These are phyloP conservation scores for Ustilago nuda DNA, from an alignment of 1,284 basidiomycete genomes.

Conservation along the genomic window DNA sequence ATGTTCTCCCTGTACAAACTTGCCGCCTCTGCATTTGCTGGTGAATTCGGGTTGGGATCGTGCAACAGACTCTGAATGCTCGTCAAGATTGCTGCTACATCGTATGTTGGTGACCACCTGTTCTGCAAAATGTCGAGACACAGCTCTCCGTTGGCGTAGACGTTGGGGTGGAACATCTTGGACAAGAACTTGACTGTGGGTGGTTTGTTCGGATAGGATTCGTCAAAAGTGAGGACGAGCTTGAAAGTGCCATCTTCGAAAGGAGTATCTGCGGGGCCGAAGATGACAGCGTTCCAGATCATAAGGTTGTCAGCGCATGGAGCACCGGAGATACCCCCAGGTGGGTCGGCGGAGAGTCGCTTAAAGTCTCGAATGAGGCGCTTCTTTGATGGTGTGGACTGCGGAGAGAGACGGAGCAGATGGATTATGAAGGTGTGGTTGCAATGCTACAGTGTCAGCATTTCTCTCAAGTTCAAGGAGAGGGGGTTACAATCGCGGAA, in stretches of 20 bases:
- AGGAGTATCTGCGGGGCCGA: conserved; percentile 96
- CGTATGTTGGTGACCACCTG: conserved; percentile 97
- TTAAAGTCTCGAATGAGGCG: conserved; percentile 76
- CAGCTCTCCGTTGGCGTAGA: conserved; percentile 96
- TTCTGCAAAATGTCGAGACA: conserved; percentile 98
- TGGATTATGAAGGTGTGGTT: too few species aligned
- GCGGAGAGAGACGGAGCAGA: background rate
- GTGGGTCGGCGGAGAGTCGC: conserved; percentile 90
- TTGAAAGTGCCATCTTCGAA: conserved; percentile 99
- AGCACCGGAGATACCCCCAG: conserved; percentile 93
- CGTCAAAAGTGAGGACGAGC: conserved; percentile 92
- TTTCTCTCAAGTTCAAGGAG: background rate
- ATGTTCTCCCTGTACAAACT: conserved; percentile 96
- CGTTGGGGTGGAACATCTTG: conserved; percentile 99
- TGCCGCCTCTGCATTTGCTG: conserved; percentile 97
- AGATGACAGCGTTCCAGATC: conserved; percentile 99
- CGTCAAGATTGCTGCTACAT: conserved; percentile 96
- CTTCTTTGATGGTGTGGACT: conserved; percentile 68
- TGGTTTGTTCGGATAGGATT: conserved; percentile 97
- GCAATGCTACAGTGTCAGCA: background rate
- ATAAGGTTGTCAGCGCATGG: conserved; percentile 98
- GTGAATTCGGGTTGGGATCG: conserved; percentile 94
- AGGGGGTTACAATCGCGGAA: background rate
- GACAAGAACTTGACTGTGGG: conserved; percentile 96
- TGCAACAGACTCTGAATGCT: conserved; percentile 94